Evolutionary conservation across 345 rosid genomes (phyloP).

Genomic region (Brassica incana): DNA sequence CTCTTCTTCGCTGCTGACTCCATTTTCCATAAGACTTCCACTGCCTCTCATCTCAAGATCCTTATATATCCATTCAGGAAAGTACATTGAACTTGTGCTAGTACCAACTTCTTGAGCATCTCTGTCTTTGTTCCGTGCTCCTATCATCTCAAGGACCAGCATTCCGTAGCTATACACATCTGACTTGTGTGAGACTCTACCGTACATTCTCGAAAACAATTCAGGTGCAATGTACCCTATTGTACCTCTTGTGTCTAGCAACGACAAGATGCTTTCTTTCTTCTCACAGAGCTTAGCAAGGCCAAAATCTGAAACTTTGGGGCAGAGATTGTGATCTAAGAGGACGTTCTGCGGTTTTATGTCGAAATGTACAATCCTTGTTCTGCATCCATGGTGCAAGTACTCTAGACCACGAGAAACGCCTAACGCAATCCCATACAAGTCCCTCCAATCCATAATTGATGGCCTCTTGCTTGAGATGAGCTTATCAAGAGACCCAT

Average conservation of each 20-base stretch:
- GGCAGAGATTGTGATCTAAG: not conserved
- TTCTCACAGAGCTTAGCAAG: not conserved
- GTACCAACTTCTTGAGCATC: not conserved
- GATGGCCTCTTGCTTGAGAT: not conserved
- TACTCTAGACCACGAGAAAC: not conserved
- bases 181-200: not conserved
- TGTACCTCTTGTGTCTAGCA: constrained; percentile 1
- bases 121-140: not conserved
- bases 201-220: not conserved
- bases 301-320: not conserved
- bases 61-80: not conserved
- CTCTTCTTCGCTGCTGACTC: not conserved
- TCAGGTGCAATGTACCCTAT: not conserved
- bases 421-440: not conserved
- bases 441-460: not conserved
- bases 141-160: not conserved
- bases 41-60: not conserved
- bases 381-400: not conserved
- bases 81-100: not conserved
- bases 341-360: not conserved
- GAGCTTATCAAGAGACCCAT: not conserved
- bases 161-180: not conserved
- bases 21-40: not conserved
- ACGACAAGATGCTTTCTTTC: not conserved
- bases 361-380: not conserved